Conservation (phyloP, 768 basidiomycete genomes). For the Gymnopilus junonius region DNA sequence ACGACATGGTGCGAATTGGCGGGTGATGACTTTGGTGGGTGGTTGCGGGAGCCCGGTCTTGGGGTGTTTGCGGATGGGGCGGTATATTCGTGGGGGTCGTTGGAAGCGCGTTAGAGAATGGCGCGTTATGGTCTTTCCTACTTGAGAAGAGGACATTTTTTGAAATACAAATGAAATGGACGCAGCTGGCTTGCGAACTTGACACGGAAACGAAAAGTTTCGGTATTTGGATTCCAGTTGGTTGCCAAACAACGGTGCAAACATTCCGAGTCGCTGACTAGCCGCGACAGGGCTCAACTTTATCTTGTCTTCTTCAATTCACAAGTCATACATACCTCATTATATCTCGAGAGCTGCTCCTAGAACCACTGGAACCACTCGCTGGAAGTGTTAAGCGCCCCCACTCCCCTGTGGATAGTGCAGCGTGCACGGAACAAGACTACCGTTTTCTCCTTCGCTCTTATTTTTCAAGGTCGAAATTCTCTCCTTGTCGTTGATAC, state of each 20-base stretch:
- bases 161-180: not conserved
- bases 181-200: not conserved
- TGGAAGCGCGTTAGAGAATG: constrained; percentile 52
- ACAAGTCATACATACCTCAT: too few species aligned
- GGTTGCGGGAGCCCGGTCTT: constrained; percentile 71
- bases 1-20: constrained; percentile 74
- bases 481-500: too few species aligned
- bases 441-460: too few species aligned
- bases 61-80: constrained; percentile 49
- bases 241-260: constrained; percentile 10
- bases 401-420: too few species aligned
- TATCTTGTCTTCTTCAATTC: not conserved
- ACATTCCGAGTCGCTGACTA: not conserved
- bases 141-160: constrained; percentile 12
- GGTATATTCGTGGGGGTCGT: constrained; percentile 49
- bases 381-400: too few species aligned
- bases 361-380: too few species aligned
- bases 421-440: too few species aligned
- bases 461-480: too few species aligned
- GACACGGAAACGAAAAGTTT: constrained; percentile 1
- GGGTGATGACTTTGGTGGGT: constrained; percentile 65
- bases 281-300: not conserved
- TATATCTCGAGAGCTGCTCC: too few species aligned
- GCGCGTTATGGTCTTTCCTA: constrained; percentile 6
- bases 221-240: not conserved